Percentiles rank a stretch among this genome's conserved stretches.
Conservation (phyloP, 1,284 basidiomycete species). For the Grifola frondosa region DNA sequence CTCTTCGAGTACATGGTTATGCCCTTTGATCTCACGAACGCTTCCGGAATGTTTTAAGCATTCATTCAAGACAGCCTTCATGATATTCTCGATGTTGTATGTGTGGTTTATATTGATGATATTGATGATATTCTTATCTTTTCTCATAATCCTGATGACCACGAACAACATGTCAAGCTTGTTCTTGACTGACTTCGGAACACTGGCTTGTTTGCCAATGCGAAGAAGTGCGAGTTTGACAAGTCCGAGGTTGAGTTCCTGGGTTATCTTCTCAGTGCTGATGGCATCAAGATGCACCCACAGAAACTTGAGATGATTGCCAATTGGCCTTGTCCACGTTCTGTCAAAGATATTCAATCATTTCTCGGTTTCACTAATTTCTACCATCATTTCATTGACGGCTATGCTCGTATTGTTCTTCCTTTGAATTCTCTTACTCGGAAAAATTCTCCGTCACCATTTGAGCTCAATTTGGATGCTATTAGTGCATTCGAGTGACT, state of each 20-base stretch:
- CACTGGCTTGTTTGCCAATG: conserved; percentile 34
- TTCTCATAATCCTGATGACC: conserved; percentile 19
- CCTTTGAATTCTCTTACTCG: conserved; percentile 21
- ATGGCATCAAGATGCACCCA: conserved; percentile 39
- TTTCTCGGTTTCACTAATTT: conserved; percentile 43
- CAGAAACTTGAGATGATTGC: conserved; percentile 38
- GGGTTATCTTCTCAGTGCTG: conserved; percentile 36
- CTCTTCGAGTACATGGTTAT: conserved; percentile 12
- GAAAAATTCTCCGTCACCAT: conserved; percentile 17
- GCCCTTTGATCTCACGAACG: conserved; percentile 13
- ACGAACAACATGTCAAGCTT: conserved; percentile 23
- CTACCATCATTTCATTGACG: conserved; percentile 40
- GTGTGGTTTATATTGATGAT: conserved; percentile 28
- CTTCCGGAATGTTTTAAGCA: conserved; percentile 11
- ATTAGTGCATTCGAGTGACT: conserved; percentile 27
- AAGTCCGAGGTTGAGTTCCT: conserved; percentile 38
- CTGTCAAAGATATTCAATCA: conserved; percentile 31
- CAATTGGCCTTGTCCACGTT: conserved; percentile 38
- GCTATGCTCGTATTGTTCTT: conserved; percentile 32
- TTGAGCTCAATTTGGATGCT: background rate
- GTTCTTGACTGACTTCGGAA: conserved; percentile 9
- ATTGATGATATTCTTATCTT: conserved; percentile 30
- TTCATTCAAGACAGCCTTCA: conserved; percentile 13
- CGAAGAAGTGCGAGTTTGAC: conserved; percentile 41
- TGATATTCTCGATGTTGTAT: conserved; percentile 6